Evolutionary conservation across 2,329 filamentous ascomycete genomes (phyloP), one percentile per base, ranked within the genome.

Genomic region (Amauroascus niger): DNA sequence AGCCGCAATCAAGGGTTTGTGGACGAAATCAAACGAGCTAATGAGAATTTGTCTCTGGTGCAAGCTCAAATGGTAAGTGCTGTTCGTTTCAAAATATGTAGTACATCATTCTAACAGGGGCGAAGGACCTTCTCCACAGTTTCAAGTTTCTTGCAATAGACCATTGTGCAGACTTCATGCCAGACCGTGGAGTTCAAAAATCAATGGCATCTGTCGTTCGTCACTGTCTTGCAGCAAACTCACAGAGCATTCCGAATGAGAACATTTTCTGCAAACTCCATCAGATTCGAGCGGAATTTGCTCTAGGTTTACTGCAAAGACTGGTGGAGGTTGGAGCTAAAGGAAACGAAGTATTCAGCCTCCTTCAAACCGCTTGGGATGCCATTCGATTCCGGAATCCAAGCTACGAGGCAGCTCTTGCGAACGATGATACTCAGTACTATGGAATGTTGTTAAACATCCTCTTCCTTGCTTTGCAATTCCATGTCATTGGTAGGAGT

Each of bases 71-170:
- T 93, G 59, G 83, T 87, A 75, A 71, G 83, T 67, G 14, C 3
- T 44, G 9, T 26, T 14, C 26, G 6, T 20, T 18, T 26, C 26
- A 6, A 30, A 8, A n/a, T 46, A 39, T 43, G 11, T 30, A 24
- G 60, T 71, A 62, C 73, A 24, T 60, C 44, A 20, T 11, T 54
- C 55, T 60, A 58, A 44, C 45, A 20, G 30, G n/a, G 16, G 39
- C 55, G 33, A 62, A 88, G 84, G 80, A 82, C 41, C 79, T 98
- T 16, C 85, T 96, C 59, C 83, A 88, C 62, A 86, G 88, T 53
- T 97, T 91, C 88, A 90, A 94, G 67, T 83, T 88, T 55, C 77
- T 98, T 7, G 80, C 91, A 13, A 77, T 93, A 48, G 91, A 96
- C 64, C 78, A 98, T 47, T 88, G 86, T 65, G 81, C 81, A n/a